A percentile compares a stretch with the other conserved stretches of the same genome.
These are phyloP conservation scores for Trifolium pratense DNA, from an alignment of 306 rosid species.

Conservation along the genomic window DNA sequence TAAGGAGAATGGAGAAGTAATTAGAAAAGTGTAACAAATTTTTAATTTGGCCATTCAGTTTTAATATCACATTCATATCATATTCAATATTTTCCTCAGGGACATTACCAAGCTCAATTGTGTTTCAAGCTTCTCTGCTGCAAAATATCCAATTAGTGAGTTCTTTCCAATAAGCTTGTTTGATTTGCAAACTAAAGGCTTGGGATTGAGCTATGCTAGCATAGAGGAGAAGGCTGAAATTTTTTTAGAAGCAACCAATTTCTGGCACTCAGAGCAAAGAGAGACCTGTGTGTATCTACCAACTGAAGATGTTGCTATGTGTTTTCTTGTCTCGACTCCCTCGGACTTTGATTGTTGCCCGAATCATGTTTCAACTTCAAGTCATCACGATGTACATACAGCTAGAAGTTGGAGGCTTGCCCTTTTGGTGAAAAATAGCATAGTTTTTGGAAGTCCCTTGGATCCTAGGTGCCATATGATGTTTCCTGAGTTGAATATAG, in stretches of 20 bases:
- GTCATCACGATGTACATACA: too few relatives aligned
- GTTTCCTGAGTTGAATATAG: too few relatives aligned
- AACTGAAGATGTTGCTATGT: constrained; percentile 63
- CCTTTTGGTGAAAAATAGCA: too few relatives aligned
- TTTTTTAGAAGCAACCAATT: constrained; percentile 59
- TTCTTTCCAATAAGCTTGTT: constrained; percentile 73
- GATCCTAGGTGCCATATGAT: too few relatives aligned
- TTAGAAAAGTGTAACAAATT: constrained; percentile 17
- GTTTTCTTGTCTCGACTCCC: constrained; percentile 69
- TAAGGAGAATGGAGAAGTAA: constrained; percentile 22
- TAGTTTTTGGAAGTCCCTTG: too few relatives aligned
- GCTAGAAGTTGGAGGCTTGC: too few relatives aligned
- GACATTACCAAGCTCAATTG: constrained; percentile 64
- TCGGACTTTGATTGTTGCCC: constrained; percentile 50
- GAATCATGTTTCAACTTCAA: constrained; percentile 48
- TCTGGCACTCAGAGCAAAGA: constrained; percentile 48
- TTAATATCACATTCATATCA: constrained; percentile 36
- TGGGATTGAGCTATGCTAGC: constrained; percentile 45
- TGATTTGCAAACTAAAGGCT: constrained; percentile 51
- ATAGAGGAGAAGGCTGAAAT: constrained; percentile 53
- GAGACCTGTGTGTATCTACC: constrained; percentile 45
- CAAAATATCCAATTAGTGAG: constrained; percentile 56
- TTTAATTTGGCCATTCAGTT: constrained; percentile 18
- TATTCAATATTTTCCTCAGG: constrained; percentile 57
- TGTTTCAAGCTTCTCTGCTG: constrained; percentile 65